phyloP scores from a whole-genome alignment of 805 yeast genomes.

The Candida endomychidarum region DNA sequence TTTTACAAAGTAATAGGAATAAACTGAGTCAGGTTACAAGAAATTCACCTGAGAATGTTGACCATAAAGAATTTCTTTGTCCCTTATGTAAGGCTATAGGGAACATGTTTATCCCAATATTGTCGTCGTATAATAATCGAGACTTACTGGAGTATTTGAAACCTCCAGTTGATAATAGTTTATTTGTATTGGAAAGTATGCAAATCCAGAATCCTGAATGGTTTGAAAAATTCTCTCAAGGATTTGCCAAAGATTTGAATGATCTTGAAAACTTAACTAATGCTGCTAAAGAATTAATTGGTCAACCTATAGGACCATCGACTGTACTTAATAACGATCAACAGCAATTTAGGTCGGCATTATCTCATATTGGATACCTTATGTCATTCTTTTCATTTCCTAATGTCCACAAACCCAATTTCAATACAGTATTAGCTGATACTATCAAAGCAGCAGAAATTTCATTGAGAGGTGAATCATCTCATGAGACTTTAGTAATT shows the following conservation, averaged over 20 bases:
- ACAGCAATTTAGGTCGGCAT: conserved; percentile 27
- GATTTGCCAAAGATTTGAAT: conserved; percentile 24
- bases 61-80: conserved; percentile 75
- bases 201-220: conserved; percentile 17
- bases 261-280: conserved; percentile 24
- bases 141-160: conserved; percentile 23
- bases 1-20: conserved; percentile 52
- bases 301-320: too few species aligned
- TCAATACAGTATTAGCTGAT: conserved; percentile 44
- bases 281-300: conserved; percentile 30
- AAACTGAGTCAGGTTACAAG: conserved; percentile 74
- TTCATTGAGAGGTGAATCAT: conserved; percentile 52
- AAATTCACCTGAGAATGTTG: conserved; percentile 73
- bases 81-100: conserved; percentile 89
- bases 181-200: conserved; percentile 14
- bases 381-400: conserved; percentile 40
- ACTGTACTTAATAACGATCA: conserved; percentile 11
- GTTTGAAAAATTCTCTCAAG: conserved; percentile 24
- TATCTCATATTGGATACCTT: conserved; percentile 36
- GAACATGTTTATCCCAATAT: conserved; percentile 77
- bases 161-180: conserved; percentile 10
- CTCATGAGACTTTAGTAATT: conserved; percentile 45
- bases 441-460: conserved; percentile 68
- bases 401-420: conserved; percentile 34
- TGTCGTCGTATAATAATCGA: conserved; percentile 53